phyloP scores from a whole-genome alignment of 2,329 filamentous ascomycete species.

The Intubia oerlemansii region DNA sequence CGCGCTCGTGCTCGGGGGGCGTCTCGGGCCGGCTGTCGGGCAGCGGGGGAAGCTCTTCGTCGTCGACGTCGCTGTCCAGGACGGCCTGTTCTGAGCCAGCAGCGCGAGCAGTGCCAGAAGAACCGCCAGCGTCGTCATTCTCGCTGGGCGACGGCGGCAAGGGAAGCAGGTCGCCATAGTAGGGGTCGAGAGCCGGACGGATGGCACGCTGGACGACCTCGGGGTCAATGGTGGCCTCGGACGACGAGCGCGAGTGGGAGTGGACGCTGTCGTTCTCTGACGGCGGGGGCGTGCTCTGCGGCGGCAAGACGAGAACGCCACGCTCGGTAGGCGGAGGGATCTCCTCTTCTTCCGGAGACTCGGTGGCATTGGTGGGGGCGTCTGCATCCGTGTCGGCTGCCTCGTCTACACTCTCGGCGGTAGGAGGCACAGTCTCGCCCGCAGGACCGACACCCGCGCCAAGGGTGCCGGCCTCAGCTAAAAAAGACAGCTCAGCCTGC shows the following conservation, averaged over 20 bases:
- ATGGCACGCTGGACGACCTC: conserved; percentile 36
- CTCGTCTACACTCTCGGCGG: no score
- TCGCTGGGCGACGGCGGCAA: conserved; percentile 42
- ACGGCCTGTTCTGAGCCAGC: conserved; percentile 23
- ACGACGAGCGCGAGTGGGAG: conserved; percentile 4
- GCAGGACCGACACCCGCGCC: conserved; percentile 46
- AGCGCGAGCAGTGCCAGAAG: no score
- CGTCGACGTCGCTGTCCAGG: conserved; percentile 10
- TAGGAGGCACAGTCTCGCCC: conserved; percentile 16
- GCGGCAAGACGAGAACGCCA: no score
- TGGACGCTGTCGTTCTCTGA: no score
- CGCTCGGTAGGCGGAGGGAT: no score
- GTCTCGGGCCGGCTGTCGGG: conserved; percentile 40
- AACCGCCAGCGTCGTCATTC: no score
- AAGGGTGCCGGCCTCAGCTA: conserved; percentile 50
- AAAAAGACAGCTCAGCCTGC: conserved; percentile 41
- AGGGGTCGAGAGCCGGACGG: conserved; percentile 44
- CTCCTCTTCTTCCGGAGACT: no score
- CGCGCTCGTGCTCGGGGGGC: conserved; percentile 24
- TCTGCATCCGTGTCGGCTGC: no score
- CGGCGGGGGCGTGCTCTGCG: no score
- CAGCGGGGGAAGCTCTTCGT: conserved; percentile 26
- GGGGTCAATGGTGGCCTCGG: conserved; percentile 24
- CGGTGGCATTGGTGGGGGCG: no score
- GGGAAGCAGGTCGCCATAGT: conserved; percentile 42